These are phyloP conservation scores for Solanum acaule DNA, from an alignment of 257 asterid genomes.

Conservation along the genomic window DNA sequence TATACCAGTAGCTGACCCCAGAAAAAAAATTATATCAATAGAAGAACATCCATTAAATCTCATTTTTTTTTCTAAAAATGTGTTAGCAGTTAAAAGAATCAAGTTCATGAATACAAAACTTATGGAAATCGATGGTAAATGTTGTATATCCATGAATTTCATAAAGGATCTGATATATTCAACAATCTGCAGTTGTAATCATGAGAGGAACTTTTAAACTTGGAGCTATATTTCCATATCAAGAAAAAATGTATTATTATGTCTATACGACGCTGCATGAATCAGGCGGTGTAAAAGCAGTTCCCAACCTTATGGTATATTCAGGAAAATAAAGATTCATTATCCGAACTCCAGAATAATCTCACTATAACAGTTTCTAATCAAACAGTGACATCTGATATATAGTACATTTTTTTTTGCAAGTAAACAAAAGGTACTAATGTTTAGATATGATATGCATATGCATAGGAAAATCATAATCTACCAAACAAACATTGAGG, in stretches of 20 bases:
- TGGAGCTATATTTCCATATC: background rate
- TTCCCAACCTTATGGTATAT: background rate
- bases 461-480: background rate
- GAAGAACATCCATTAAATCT: background rate
- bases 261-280: background rate
- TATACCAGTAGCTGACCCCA: conserved; percentile 66
- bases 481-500: background rate
- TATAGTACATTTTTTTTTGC: background rate
- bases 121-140: background rate
- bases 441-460: background rate
- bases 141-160: background rate
- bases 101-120: background rate
- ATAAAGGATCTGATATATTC: background rate
- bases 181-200: background rate
- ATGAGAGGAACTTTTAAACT: background rate
- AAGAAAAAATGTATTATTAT: background rate
- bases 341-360: background rate
- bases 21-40: background rate
- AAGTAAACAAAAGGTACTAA: background rate
- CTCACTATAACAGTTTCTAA: background rate
- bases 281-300: background rate
- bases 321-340: background rate
- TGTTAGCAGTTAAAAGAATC: background rate
- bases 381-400: background rate
- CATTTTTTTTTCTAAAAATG: background rate